Base-by-base conservation (phyloP, 2,329 filamentous ascomycete species). In the Pseudogymnoascus sp. region DNA sequence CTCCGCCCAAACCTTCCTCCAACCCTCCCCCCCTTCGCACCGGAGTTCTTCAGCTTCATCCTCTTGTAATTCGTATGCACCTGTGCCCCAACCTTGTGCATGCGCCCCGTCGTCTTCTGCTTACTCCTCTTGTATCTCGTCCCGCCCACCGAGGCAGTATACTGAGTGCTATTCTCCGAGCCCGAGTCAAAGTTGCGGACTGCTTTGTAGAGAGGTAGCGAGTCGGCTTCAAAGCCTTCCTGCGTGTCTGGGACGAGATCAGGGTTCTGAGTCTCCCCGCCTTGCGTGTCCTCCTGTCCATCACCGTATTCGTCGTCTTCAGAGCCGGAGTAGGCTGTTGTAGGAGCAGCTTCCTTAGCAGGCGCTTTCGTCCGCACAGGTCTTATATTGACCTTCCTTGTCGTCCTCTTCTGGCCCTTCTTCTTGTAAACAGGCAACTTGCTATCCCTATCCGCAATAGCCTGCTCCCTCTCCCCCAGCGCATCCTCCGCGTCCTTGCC, bases 361-460 rank as follows among this genome's bases (percentile, higher is more conserved):
- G 81, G 79, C 38, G 84, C 80, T 69, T 80, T 81, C 5, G 72
- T 71, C 62, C 77, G 72, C 0, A 75, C 80, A 1, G 84, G 84
- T 65, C 76, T 79, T 77, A 88, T 90, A 64, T 86, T 91, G 62
- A 83, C 80, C 58, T 81, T 78, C 65, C 86, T 80, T 2, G 90
- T 93, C 62, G 89, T 91, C 64, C 90, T 81, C 78, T 94, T 94
- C 72, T 90, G 83, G 0, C 89, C 90, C 77, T 90, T 90, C 81
- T 94, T 94, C 80, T 92, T 93, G 78, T 83, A 93, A 1, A 84
- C 74, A 61, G 80, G 83, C 38, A 85, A 72, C 65, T 82, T 79
- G 1, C 85, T 85, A 68, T 84, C 76, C n/a, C 77, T 78, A 60
- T 78, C 83, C 10, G 81, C 62, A n/a, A 59, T 55, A 13, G 62